Base-by-base conservation (phyloP, 495 filamentous ascomycete genomes). In the Trichodelitschia bisporula region DNA sequence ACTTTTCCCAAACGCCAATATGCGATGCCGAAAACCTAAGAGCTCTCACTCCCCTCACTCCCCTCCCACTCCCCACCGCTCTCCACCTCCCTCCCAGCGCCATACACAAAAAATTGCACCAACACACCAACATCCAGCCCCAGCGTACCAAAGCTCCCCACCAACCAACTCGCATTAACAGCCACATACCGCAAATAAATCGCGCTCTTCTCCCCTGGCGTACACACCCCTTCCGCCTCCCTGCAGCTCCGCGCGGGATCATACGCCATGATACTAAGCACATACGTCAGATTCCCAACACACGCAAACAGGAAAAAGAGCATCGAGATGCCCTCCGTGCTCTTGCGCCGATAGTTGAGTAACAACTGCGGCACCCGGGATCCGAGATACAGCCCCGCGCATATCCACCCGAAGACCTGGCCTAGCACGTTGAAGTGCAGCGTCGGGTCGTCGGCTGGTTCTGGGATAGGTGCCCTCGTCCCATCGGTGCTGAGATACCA, bases 281-380 rank as follows among this genome's bases (percentile, higher is more conserved):
- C 80, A 42, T 89, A 97, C 0, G 84, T 91, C 32, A 84, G 40
- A 43, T 97, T 97, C 2, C 86, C 86, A 14, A 93, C 62, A 46
- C 82, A 92, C 4, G 84, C 86, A 45, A 97, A 97, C 12, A 95
- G 54, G 55, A 97, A 97, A 56, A 97, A 97, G 0, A 97, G 57
- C 40, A 91, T 59, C 13, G 74, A 80, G 3, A 97, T 68, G 2
- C 84, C 86, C 18, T 92, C 83, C 1, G 82, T 92, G 18, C 67
- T 75, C 49, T 86, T 91, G 23, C 86, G 69, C 1, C 71, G 62
- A 50, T 72, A 84, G 45, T 97, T 97, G 18, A 93, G 64, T 3
- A 92, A 54, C 4, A 97, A 57, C 49, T 97, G 86, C 0, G 86
- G 86, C 6, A 93, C 44, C 4, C 86, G 68, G 0, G 72, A 80